Conservation (phyloP, 106 monocot genomes). For the Acanthochlamys bracteata region DNA sequence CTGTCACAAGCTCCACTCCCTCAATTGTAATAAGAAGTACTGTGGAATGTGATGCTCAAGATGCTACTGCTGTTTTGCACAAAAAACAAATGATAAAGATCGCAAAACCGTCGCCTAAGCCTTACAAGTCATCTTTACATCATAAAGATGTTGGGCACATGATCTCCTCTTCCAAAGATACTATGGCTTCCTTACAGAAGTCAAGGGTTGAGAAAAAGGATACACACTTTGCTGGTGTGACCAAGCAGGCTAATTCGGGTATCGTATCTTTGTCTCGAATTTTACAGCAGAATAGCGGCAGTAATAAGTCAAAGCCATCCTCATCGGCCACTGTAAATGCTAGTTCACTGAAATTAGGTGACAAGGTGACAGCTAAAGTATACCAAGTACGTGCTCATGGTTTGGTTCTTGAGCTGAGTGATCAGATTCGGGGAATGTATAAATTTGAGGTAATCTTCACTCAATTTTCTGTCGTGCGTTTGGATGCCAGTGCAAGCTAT, state of each 20-base stretch:
- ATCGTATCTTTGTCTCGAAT: neutral
- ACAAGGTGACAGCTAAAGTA: conserved; percentile 55
- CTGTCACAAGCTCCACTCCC: conserved; percentile 27
- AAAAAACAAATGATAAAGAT: conserved; percentile 10
- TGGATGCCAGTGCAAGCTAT: neutral
- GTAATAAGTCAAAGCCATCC: conserved; percentile 11
- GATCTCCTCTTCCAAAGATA: too few relatives aligned
- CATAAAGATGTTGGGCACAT: conserved; percentile 9
- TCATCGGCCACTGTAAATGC: conserved; percentile 1
- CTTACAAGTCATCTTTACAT: conserved; percentile 7
- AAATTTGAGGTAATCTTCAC: conserved; percentile 67
- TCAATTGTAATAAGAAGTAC: conserved; percentile 64
- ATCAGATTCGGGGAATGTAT: conserved; percentile 81
- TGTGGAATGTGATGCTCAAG: conserved; percentile 58
- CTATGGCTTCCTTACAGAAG: neutral
- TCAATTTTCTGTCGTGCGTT: neutral
- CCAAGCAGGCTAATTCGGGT: conserved; percentile 5
- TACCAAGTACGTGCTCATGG: conserved; percentile 67
- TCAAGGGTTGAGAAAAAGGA: conserved; percentile 2
- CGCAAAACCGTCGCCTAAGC: conserved; percentile 45
- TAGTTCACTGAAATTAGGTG: conserved; percentile 54
- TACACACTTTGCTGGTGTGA: conserved; percentile 1
- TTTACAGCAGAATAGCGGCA: neutral
- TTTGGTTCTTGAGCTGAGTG: conserved; percentile 72
- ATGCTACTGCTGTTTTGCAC: conserved; percentile 10